phyloP scores from a whole-genome alignment of 1,284 basidiomycete species.

The Sporisorium reilianum region DNA sequence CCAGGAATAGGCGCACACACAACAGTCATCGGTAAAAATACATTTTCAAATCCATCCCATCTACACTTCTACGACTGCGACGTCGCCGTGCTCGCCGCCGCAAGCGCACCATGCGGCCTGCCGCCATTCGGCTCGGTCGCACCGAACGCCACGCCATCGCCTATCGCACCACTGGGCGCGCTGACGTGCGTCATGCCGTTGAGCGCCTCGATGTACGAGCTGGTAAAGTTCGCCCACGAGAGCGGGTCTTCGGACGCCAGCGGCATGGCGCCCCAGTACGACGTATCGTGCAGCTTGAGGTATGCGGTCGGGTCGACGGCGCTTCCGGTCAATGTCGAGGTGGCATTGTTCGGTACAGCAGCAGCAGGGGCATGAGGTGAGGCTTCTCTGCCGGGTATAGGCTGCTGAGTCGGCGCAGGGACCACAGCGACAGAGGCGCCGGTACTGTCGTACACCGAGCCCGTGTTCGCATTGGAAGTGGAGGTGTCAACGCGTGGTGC shows the following conservation, averaged over 20 bases:
- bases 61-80: neutral
- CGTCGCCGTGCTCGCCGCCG: neutral
- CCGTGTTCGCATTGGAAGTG: neutral
- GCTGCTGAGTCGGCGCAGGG: neutral
- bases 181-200: slow-evolving; percentile 35
- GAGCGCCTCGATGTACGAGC: slow-evolving; percentile 49
- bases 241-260: slow-evolving; percentile 45
- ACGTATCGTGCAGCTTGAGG: slow-evolving; percentile 49
- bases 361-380: neutral
- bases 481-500: slow-evolving; percentile 1
- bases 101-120: neutral
- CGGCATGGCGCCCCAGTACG: slow-evolving; percentile 55
- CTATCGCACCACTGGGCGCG: neutral
- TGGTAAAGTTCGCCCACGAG: slow-evolving; percentile 52
- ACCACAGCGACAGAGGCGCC: neutral
- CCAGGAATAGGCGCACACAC: slow-evolving; percentile 19
- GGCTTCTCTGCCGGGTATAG: neutral
- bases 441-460: neutral
- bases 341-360: neutral
- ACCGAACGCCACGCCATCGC: neutral
- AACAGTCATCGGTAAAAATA: slow-evolving; percentile 13
- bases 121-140: neutral
- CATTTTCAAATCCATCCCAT: neutral
- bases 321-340: neutral
- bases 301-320: slow-evolving; percentile 40